Conservation (phyloP, 2,329 filamentous ascomycete genomes). For the Coniosporium tulheliwenetii region DNA sequence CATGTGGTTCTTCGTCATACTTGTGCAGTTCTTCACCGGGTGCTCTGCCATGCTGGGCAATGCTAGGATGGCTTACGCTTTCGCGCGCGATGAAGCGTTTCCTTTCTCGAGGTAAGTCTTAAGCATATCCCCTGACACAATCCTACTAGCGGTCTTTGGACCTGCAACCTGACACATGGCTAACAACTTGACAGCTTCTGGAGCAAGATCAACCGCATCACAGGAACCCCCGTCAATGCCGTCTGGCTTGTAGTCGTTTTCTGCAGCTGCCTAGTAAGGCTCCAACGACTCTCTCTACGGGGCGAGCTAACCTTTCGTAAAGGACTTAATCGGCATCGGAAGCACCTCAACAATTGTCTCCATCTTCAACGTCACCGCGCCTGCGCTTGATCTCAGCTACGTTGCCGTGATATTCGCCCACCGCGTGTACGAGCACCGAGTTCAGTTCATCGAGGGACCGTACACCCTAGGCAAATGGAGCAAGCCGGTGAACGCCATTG, state of each 20-base stretch:
- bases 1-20: conserved; percentile 47
- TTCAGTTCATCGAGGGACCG: conserved; percentile 40
- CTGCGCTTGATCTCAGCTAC: conserved; percentile 36
- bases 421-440: conserved; percentile 34
- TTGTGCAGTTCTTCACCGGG: conserved; percentile 50
- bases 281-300: no score
- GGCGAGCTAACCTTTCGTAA: no score
- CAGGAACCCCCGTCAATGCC: conserved; percentile 44
- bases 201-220: conserved; percentile 35
- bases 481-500: conserved; percentile 37
- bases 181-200: conserved; percentile 25
- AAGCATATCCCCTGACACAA: background rate
- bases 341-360: conserved; percentile 33
- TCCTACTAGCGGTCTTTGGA: background rate
- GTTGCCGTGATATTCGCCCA: conserved; percentile 45
- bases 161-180: background rate
- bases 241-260: conserved; percentile 49
- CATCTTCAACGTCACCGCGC: conserved; percentile 32
- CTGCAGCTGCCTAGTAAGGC: conserved; percentile 26
- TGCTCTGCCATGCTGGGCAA: conserved; percentile 49
- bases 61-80: conserved; percentile 46
- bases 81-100: conserved; percentile 43
- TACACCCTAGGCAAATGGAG: conserved; percentile 42
- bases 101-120: conserved; percentile 37
- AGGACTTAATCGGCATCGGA: conserved; percentile 35